Evolutionary conservation across 768 basidiomycete genomes (phyloP), one percentile per base, ranked within the genome.

Genomic region (Phylloporus sp.): DNA sequence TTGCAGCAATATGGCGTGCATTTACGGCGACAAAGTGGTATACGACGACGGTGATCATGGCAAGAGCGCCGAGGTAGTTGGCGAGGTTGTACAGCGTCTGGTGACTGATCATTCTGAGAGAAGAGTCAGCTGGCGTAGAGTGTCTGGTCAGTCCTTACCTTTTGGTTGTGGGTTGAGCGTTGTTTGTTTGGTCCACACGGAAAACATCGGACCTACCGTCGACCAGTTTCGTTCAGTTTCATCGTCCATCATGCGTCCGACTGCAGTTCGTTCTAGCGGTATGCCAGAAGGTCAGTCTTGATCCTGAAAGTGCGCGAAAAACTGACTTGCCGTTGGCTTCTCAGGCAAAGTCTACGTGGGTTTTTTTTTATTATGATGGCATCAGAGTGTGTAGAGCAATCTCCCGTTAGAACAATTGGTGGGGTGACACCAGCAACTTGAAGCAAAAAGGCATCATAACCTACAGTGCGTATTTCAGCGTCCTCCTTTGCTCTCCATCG

Each of bases 11-110:
- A 50, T 73, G 59, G 18, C 76, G 76, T 32, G 81, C 80, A 58
- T 94, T 94, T 50, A 95, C 90, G 27, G 89, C 84, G 41, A 97
- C 72, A 58, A 95, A 80, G 70, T 97, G 94, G 68, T 94, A 96
- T 38, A 81, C 78, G 44, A 97, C 84, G 45, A 93, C 85, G 6
- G 87, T 82, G 55, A 90, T 59, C 84, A 97, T 91, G 23, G 94
- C 88, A 42, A 89, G 72, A 29, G 83, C 73, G 29, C 93, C 93
- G 15, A 94, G 81, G 23, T 80, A 72, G 67, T 91, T 93, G 48
- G 90, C 86, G 43, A 95, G 76, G 44, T 78, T 75, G 68, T 89
- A 88, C 28, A 95, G 76, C 6, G 89, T 90, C 50, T 78, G 70
- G 67, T 91, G 82, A 43, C 77, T 80, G 28, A 95, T 93, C 89